These are phyloP conservation scores for Apiospora malaysiana DNA, from an alignment of 2,329 filamentous ascomycete genomes.

Conservation along the genomic window DNA sequence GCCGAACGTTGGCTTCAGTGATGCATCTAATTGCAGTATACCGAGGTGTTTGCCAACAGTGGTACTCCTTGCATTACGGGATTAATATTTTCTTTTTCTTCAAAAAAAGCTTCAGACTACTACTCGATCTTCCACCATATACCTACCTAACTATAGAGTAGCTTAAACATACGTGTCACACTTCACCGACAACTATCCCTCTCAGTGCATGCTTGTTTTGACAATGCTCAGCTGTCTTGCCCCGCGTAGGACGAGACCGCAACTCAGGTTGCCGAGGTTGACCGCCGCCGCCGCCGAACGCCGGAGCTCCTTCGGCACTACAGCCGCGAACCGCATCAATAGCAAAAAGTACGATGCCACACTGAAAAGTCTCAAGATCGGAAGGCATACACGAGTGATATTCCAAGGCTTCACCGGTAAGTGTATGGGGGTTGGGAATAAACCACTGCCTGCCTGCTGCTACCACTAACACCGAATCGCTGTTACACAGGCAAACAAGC, in stretches of 20 bases:
- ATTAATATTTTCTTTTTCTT: too few relatives aligned
- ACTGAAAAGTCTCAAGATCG: constrained; percentile 45
- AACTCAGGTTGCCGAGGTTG: constrained; percentile 21
- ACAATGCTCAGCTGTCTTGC: not conserved
- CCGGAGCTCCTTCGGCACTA: constrained; percentile 32
- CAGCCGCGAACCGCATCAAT: constrained; percentile 22
- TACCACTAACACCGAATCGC: not conserved
- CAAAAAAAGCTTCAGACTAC: not conserved
- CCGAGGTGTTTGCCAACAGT: too few relatives aligned
- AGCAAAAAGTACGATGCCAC: constrained; percentile 39
- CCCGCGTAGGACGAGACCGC: not conserved
- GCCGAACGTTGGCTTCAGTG: not conserved
- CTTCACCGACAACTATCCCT: not conserved
- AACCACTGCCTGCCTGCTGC: too few relatives aligned
- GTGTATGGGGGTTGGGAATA: constrained; percentile 10
- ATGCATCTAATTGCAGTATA: not conserved
- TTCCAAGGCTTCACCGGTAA: constrained; percentile 51
- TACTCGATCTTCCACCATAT: too few relatives aligned
- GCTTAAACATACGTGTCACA: not conserved
- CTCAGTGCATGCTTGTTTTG: not conserved
- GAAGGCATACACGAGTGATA: constrained; percentile 47
- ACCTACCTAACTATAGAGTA: not conserved
- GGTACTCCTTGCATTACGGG: not conserved
- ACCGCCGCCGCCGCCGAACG: constrained; percentile 4
- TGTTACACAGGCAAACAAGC: constrained; percentile 46